Base-by-base conservation (phyloP, 352 stramenopile species). In the Pythium volutum region DNA sequence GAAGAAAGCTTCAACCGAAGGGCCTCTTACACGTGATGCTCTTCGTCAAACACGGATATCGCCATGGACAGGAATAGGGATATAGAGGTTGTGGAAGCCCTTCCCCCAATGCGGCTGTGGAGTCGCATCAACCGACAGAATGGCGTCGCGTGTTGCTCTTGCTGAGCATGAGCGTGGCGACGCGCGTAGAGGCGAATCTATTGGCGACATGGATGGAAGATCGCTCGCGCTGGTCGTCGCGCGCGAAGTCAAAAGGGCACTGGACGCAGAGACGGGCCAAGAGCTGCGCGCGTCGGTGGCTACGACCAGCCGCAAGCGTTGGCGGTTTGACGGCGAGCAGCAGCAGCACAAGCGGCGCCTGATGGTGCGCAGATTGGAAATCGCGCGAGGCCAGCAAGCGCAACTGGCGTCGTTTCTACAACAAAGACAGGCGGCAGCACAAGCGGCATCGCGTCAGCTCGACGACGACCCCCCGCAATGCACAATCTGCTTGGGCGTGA, bases 401-500 rank as follows among this genome's bases (percentile, higher is more conserved):
- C 27, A 34, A 14, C 2, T 59, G 12, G 23, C 23, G 4, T 9
- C 18, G 23, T 64, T 55, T 46, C 52, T 67, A 9, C 38, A 60
- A 27, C 26, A 16, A 38, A 25, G 27, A 2, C 18, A 34, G 22
- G 15, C 34, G 22, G 23, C n/a, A n/a, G n/a, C 22, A 23, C 34
- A 34, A 23, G 20, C 34, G 11, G 20, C 12, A 10, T 9, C 27
- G 22, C 2, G 25, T 8, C 1, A 33, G 9, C 5, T 25, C 2
- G 46, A 53, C 33, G 49, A 27, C n/a, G 49, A 26, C n/a, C n/a
- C n/a, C 2, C 33, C 49, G 20, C 29, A 4, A 22, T 69, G 62
- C 56, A 48, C 54, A 18, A 79, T 79, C 52, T 79, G 72, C 39
- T 33, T 79, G 25, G 69, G 31, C 15, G 15, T 3, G 20, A 29